Percentiles rank a stretch among this genome's conserved stretches.
These are phyloP conservation scores for Camptophora hylomeconis DNA, from an alignment of 2,329 filamentous ascomycete genomes.

Conservation along the genomic window DNA sequence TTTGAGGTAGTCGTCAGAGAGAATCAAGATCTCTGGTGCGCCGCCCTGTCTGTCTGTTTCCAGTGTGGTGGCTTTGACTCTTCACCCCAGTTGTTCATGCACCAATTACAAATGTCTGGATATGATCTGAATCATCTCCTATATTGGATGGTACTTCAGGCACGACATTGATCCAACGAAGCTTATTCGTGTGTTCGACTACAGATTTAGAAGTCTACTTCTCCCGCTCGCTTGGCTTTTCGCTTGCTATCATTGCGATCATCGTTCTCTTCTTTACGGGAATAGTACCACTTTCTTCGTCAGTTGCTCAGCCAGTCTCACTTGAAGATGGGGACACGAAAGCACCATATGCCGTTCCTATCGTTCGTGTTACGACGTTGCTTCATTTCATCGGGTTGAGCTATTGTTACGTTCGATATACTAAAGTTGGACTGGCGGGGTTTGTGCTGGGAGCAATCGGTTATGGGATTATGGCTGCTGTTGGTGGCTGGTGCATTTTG, in stretches of 20 bases:
- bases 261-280: constrained; percentile 58
- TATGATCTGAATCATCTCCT: too few species aligned
- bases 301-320: constrained; percentile 27
- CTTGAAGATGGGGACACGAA: constrained; percentile 33
- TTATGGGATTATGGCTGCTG: constrained; percentile 42
- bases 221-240: constrained; percentile 55
- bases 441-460: constrained; percentile 49
- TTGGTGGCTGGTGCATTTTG: constrained; percentile 53
- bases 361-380: constrained; percentile 49
- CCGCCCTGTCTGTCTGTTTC: too few species aligned
- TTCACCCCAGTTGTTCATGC: too few species aligned
- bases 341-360: constrained; percentile 53
- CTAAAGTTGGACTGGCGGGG: constrained; percentile 38
- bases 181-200: constrained; percentile 6
- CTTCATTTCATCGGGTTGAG: constrained; percentile 53
- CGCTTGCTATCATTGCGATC: constrained; percentile 51
- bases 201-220: constrained; percentile 59
- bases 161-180: constrained; percentile 1
- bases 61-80: too few species aligned
- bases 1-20: too few species aligned
- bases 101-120: too few species aligned
- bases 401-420: constrained; percentile 57
- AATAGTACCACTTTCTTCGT: constrained; percentile 50
- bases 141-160: too few species aligned
- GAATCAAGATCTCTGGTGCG: too few species aligned